Evolutionary conservation across 2,329 filamentous ascomycete genomes (phyloP).

Genomic region (Botrytis deweyae): DNA sequence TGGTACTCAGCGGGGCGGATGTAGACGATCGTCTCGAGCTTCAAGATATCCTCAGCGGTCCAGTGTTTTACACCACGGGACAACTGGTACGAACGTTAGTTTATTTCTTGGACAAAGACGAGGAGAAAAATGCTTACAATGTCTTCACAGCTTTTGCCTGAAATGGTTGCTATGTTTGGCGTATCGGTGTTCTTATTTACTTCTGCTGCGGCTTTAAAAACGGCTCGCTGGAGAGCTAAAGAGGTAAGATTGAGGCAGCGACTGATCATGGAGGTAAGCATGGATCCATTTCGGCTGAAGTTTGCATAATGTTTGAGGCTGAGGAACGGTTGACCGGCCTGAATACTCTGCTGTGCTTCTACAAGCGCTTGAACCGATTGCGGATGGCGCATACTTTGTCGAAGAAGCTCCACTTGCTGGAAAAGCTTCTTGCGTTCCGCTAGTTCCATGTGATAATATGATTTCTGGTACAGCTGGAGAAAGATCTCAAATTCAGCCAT

Average conservation of each 20-base stretch:
- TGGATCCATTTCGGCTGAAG: background rate
- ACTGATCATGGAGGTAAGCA: background rate
- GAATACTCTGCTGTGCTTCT: background rate
- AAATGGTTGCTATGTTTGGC: background rate
- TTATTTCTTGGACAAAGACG: background rate
- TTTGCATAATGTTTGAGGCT: slow-evolving; percentile 2
- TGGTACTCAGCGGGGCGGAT: background rate
- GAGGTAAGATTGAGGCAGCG: background rate
- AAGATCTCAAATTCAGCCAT: slow-evolving; percentile 1
- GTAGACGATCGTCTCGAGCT: background rate
- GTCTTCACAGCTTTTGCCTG: background rate
- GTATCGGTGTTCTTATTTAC: background rate
- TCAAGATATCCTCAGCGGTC: background rate
- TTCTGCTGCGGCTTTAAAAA: background rate
- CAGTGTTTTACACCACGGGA: background rate
- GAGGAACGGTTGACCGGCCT: background rate
- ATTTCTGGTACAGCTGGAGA: slow-evolving; percentile 1
- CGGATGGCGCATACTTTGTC: background rate
- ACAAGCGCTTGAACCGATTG: background rate
- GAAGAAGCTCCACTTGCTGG: background rate
- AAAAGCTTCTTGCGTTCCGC: background rate
- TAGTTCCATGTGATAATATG: background rate
- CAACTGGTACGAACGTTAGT: background rate
- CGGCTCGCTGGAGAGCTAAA: background rate
- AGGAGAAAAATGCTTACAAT: background rate